Conservation (phyloP, 768 basidiomycete species). For the Pleurotus sapidus region DNA sequence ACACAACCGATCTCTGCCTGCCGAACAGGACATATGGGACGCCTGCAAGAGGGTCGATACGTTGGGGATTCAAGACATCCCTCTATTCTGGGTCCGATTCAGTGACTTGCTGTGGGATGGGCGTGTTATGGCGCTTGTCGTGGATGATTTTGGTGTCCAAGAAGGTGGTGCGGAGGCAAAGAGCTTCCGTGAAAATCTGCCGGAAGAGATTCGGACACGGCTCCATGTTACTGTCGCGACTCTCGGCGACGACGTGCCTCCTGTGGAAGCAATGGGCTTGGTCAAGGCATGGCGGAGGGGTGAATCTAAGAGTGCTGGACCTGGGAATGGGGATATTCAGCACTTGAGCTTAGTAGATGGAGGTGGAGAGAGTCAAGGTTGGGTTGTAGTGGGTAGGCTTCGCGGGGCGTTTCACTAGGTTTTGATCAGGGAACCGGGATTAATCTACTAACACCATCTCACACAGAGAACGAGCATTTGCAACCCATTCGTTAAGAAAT, state of each 20-base stretch:
- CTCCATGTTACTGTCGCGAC: constrained; percentile 93
- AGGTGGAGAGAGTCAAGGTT: not conserved
- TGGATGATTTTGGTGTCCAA: constrained; percentile 53
- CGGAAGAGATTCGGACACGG: constrained; percentile 40
- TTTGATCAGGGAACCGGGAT: too few relatives aligned
- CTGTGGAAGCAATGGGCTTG: constrained; percentile 70
- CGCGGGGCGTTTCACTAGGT: not conserved
- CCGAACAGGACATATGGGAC: constrained; percentile 38
- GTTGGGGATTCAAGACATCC: constrained; percentile 28
- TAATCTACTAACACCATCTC: too few relatives aligned
- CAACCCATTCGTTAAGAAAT: too few relatives aligned
- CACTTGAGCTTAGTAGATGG: not conserved
- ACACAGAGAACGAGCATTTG: too few relatives aligned
- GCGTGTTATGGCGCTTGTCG: constrained; percentile 75
- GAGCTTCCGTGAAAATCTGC: constrained; percentile 43
- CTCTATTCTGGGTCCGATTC: constrained; percentile 61
- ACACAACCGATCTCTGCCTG: constrained; percentile 51
- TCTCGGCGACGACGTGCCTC: constrained; percentile 37
- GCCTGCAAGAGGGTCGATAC: constrained; percentile 44
- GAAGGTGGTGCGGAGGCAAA: constrained; percentile 31
- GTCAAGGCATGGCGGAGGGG: constrained; percentile 53
- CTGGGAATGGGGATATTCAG: not conserved
- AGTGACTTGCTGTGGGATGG: constrained; percentile 70
- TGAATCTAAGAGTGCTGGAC: constrained; percentile 14
- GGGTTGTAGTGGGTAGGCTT: constrained; percentile 1